Conservation (phyloP, 371 early-diverging fungal genomes). For the Syncephalastrum racemosum region DNA sequence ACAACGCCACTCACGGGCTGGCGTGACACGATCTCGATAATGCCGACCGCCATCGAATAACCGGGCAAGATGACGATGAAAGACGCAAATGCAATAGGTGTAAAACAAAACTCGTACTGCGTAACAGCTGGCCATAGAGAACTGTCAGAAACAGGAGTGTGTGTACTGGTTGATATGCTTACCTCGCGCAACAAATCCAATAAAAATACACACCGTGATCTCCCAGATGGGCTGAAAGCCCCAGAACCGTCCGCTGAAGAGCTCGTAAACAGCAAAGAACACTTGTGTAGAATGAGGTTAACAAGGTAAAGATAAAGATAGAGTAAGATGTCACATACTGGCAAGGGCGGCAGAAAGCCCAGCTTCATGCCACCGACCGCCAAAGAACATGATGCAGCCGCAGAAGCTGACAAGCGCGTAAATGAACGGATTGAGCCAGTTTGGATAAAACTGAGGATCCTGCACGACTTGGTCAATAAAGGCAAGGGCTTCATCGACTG, state of each 20-base stretch:
- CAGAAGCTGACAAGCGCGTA: conserved; percentile 53
- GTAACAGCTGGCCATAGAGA: conserved; percentile 6
- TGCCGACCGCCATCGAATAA: conserved; percentile 68
- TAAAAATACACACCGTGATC: conserved; percentile 22
- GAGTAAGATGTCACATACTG: conserved; percentile 21
- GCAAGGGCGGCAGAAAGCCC: conserved; percentile 39
- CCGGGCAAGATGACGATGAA: conserved; percentile 73
- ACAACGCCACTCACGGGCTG: conserved; percentile 85
- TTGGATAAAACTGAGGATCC: conserved; percentile 41
- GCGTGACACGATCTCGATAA: conserved; percentile 82
- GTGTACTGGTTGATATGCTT: background rate
- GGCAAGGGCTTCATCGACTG: conserved; percentile 54
- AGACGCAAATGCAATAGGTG: conserved; percentile 46
- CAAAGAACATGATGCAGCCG: conserved; percentile 46
- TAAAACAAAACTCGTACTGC: conserved; percentile 42
- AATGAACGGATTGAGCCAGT: conserved; percentile 46
- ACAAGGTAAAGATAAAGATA: conserved; percentile 7
- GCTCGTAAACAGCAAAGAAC: conserved; percentile 24
- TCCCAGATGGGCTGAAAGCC: conserved; percentile 25
- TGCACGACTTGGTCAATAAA: conserved; percentile 39
- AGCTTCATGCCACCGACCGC: conserved; percentile 41
- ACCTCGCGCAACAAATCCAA: conserved; percentile 21
- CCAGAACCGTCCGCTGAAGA: conserved; percentile 15
- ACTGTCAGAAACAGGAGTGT: too few species aligned
- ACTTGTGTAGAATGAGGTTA: conserved; percentile 13